Conservation (phyloP, 768 basidiomycete genomes). For the Suillus cothurnatus region DNA sequence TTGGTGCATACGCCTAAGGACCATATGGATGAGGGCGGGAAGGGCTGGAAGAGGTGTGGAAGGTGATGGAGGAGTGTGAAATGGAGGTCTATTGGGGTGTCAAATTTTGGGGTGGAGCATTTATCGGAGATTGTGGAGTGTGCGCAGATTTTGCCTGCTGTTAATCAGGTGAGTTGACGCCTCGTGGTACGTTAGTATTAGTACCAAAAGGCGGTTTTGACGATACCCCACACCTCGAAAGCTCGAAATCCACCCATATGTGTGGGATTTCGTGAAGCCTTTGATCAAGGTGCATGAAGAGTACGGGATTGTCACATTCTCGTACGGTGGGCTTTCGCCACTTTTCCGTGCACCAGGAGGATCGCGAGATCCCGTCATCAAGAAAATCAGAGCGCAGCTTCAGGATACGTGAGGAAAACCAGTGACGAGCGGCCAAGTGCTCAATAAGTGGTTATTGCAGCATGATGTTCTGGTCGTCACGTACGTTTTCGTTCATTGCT, state of each 20-base stretch:
- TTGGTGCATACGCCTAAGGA: slow-evolving; percentile 42
- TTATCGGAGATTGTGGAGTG: slow-evolving; percentile 53
- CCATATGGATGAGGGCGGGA: slow-evolving; percentile 8
- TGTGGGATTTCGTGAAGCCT: slow-evolving; percentile 31
- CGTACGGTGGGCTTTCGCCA: slow-evolving; percentile 36
- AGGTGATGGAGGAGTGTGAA: slow-evolving; percentile 55
- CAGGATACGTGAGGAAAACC: slow-evolving; percentile 16
- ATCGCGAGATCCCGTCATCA: slow-evolving; percentile 34
- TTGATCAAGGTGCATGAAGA: slow-evolving; percentile 21
- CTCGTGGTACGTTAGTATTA: background rate
- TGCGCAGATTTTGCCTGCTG: slow-evolving; percentile 60
- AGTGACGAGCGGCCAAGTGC: slow-evolving; percentile 20
- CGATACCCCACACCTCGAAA: slow-evolving; percentile 22
- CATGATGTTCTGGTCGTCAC: slow-evolving; percentile 7
- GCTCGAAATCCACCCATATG: slow-evolving; percentile 73
- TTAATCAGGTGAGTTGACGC: slow-evolving; percentile 57
- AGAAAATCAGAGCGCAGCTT: slow-evolving; percentile 21
- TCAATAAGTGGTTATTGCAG: slow-evolving; percentile 21
- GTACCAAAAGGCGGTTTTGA: background rate
- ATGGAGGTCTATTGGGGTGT: slow-evolving; percentile 62
- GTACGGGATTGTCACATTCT: slow-evolving; percentile 28
- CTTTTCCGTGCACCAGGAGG: slow-evolving; percentile 31
- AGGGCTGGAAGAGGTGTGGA: slow-evolving; percentile 47
- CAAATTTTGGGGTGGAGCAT: slow-evolving; percentile 59
- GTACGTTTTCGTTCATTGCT: background rate